Percentiles rank a stretch among this genome's conserved stretches.
These are phyloP conservation scores for Fusarium proliferatum DNA, from an alignment of 2,329 filamentous ascomycete genomes.

Conservation along the genomic window DNA sequence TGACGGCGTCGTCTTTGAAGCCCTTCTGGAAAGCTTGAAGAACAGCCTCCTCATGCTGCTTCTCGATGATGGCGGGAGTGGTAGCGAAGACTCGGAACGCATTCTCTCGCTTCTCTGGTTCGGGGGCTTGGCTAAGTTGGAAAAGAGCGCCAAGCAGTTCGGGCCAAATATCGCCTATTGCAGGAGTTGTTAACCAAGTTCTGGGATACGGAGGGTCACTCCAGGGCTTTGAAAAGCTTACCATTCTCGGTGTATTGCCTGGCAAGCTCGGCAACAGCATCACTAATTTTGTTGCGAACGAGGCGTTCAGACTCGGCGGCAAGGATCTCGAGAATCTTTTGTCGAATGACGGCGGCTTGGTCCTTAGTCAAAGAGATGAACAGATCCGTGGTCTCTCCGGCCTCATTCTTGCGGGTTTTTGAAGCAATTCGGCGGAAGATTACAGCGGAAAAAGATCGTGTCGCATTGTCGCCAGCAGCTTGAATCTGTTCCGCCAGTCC, in stretches of 20 bases:
- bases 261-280: constrained; percentile 95
- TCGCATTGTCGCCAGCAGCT: constrained; percentile 78
- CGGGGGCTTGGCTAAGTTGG: constrained; percentile 86
- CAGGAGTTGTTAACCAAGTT: constrained; percentile 30
- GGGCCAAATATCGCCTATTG: constrained; percentile 83
- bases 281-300: constrained; percentile 94
- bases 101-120: constrained; percentile 86
- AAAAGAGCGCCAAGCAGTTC: constrained; percentile 89
- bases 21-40: constrained; percentile 88
- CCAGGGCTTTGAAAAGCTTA: constrained; percentile 59
- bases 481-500: constrained; percentile 93
- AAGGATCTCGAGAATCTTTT: constrained; percentile 84
- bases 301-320: constrained; percentile 76
- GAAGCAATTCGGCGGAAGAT: constrained; percentile 94
- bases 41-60: constrained; percentile 93
- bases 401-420: constrained; percentile 82
- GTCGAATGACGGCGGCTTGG: constrained; percentile 81
- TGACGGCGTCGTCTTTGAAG: constrained; percentile 87
- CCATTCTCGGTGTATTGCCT: constrained; percentile 94
- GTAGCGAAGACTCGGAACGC: constrained; percentile 96
- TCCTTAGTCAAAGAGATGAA: constrained; percentile 83
- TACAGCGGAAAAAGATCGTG: constrained; percentile 90
- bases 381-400: constrained; percentile 80
- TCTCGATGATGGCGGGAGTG: constrained; percentile 95
- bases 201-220: not conserved